Evolutionary conservation across 2,329 filamentous ascomycete genomes (phyloP).

Genomic region (Aspergillus ustus): DNA sequence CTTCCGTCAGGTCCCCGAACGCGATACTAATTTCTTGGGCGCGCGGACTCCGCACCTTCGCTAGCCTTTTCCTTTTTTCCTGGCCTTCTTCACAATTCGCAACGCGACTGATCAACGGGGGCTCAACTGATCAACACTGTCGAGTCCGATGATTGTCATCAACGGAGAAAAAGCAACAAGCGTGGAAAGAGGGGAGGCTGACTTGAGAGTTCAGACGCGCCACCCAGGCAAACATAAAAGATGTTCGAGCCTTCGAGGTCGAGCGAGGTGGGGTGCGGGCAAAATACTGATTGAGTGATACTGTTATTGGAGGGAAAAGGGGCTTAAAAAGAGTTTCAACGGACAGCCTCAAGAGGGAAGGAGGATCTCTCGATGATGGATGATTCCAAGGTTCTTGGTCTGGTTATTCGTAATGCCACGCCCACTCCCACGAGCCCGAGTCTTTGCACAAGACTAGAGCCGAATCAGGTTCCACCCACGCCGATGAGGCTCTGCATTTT

Average conservation of each 20-base stretch:
- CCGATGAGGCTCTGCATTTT: conserved; percentile 25
- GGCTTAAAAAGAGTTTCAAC: conserved; percentile 7
- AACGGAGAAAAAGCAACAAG: conserved; percentile 6
- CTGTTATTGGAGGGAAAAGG: conserved; percentile 7
- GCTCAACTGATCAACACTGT: not conserved
- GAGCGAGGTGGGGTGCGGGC: conserved; percentile 10
- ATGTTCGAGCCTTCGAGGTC: conserved; percentile 6
- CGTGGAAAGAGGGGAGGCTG: conserved; percentile 25
- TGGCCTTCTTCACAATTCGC: not conserved
- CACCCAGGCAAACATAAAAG: conserved; percentile 24
- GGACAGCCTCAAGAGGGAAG: conserved; percentile 10
- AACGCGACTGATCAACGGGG: conserved; percentile 12
- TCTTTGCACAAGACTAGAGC: conserved; percentile 21
- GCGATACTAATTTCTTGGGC: not conserved
- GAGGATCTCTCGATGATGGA: not conserved
- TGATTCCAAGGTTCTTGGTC: not conserved
- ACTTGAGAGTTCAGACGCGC: conserved; percentile 20
- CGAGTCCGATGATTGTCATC: not conserved
- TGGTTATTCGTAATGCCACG: conserved; percentile 18
- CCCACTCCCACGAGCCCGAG: conserved; percentile 24
- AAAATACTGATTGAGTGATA: conserved; percentile 4
- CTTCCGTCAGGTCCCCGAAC: conserved; percentile 9
- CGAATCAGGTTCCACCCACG: conserved; percentile 19
- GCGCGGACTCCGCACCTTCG: not conserved
- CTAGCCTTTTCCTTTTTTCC: not conserved